Evolutionary conservation across 306 rosid species (phyloP).

Genomic region (Elaeagnus macrophylla): DNA sequence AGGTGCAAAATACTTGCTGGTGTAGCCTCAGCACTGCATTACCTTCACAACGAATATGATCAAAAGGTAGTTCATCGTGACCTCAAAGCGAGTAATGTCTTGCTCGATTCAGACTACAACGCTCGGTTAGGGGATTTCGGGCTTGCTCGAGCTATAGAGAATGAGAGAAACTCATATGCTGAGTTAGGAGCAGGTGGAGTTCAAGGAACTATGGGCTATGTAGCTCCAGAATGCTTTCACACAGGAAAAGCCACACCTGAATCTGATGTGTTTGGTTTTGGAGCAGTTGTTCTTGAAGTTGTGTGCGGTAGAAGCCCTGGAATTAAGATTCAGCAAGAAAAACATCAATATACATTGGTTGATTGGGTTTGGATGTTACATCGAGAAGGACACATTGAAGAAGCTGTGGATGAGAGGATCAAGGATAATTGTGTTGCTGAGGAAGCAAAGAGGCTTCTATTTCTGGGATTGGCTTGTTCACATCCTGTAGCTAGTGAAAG

Average conservation of each 20-base stretch:
- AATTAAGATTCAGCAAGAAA: slow-evolving; percentile 5
- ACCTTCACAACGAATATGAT: slow-evolving; percentile 37
- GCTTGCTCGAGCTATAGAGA: slow-evolving; percentile 44
- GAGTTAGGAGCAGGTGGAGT: slow-evolving; percentile 32
- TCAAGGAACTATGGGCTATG: slow-evolving; percentile 44
- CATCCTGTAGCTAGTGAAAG: slow-evolving; percentile 30
- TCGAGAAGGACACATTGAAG: slow-evolving; percentile 26
- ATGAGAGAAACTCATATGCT: slow-evolving; percentile 43
- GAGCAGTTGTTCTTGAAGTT: slow-evolving; percentile 45
- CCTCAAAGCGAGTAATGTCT: slow-evolving; percentile 40
- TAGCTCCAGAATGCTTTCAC: slow-evolving; percentile 53
- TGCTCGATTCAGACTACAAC: slow-evolving; percentile 33
- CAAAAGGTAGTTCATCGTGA: slow-evolving; percentile 42
- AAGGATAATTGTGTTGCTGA: slow-evolving; percentile 13
- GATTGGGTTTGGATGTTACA: slow-evolving; percentile 52
- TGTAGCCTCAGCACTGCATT: slow-evolving; percentile 41
- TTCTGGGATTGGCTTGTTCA: slow-evolving; percentile 46
- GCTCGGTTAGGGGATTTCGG: slow-evolving; percentile 48
- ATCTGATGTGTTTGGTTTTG: slow-evolving; percentile 43
- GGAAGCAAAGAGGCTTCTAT: slow-evolving; percentile 36
- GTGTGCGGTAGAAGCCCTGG: slow-evolving; percentile 34
- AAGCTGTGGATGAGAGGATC: slow-evolving; percentile 32
- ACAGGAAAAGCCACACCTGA: slow-evolving; percentile 43
- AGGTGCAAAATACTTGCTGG: slow-evolving; percentile 33
- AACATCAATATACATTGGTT: slow-evolving; percentile 20